phyloP scores from a whole-genome alignment of 768 basidiomycete genomes.

The Hysterangium stoloniferum region DNA sequence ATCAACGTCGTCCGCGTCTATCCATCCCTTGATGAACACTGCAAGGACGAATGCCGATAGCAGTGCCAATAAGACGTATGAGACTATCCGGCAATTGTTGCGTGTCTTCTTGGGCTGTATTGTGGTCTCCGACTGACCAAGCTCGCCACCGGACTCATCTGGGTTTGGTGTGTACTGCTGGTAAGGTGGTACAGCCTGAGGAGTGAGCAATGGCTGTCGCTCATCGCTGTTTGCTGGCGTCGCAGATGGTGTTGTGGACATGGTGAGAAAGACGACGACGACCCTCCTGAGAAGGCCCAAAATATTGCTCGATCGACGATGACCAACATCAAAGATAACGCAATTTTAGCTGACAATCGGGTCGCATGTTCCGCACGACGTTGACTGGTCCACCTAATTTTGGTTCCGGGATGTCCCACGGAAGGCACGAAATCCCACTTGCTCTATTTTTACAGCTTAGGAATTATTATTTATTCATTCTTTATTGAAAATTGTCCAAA shows the following conservation, averaged over 20 bases:
- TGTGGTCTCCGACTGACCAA: background rate
- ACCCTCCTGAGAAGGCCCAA: background rate
- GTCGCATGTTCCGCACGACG: too few species aligned
- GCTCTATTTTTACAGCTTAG: too few species aligned
- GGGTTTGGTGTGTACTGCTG: background rate
- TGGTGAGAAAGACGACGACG: background rate
- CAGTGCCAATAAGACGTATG: conserved; percentile 29
- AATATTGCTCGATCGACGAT: background rate
- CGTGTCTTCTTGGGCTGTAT: background rate
- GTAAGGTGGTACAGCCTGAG: background rate
- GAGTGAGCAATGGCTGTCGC: background rate
- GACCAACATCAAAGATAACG: conserved; percentile 1
- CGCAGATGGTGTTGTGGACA: background rate
- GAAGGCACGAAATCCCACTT: too few species aligned
- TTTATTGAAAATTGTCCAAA: too few species aligned
- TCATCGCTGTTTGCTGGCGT: background rate
- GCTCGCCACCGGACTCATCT: background rate
- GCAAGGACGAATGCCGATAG: conserved; percentile 33
- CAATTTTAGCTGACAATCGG: too few species aligned
- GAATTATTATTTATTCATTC: too few species aligned
- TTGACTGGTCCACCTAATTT: too few species aligned
- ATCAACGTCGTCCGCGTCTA: conserved; percentile 59
- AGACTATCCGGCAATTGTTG: conserved; percentile 14
- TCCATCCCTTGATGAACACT: conserved; percentile 61
- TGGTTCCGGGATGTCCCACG: too few species aligned